A percentile compares a stretch with the other conserved stretches of the same genome.
Conservation (phyloP, 805 yeast genomes). For the Yarrowia osloensis region DNA sequence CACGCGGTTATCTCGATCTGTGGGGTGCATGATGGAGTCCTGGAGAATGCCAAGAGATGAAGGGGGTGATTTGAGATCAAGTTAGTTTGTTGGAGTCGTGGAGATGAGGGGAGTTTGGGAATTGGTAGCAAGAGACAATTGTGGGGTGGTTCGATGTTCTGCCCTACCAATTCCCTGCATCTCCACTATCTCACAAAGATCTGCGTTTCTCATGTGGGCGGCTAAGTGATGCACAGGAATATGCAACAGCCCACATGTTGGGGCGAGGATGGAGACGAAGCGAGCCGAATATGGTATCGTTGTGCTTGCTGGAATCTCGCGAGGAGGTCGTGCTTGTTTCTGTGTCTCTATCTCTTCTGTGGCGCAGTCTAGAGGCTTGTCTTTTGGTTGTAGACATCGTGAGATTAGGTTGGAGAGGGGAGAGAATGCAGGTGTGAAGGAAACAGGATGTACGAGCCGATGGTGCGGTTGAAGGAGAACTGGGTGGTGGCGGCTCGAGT, state of each 20-base stretch:
- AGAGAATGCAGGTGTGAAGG: neutral
- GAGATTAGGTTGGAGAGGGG: conserved; percentile 5
- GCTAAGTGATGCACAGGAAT: neutral
- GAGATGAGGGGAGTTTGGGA: neutral
- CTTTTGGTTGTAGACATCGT: neutral
- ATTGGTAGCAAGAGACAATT: too few relatives aligned
- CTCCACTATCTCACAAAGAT: neutral
- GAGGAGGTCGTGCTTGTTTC: too few relatives aligned
- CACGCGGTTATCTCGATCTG: conserved; percentile 19
- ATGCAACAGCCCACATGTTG: neutral
- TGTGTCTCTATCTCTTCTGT: neutral
- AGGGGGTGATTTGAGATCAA: neutral
- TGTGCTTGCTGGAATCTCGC: neutral
- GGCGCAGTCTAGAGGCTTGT: neutral
- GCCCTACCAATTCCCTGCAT: too few relatives aligned
- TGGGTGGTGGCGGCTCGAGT: too few relatives aligned
- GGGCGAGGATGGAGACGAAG: neutral
- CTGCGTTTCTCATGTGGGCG: conserved; percentile 15
- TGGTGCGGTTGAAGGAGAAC: too few relatives aligned
- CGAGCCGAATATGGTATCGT: neutral
- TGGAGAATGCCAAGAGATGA: neutral
- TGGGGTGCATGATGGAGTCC: neutral
- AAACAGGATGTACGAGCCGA: neutral
- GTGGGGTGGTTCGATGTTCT: too few relatives aligned
- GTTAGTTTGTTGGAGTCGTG: neutral